Base-by-base conservation (phyloP, 768 basidiomycete species). In the Pisolithus orientalis region DNA sequence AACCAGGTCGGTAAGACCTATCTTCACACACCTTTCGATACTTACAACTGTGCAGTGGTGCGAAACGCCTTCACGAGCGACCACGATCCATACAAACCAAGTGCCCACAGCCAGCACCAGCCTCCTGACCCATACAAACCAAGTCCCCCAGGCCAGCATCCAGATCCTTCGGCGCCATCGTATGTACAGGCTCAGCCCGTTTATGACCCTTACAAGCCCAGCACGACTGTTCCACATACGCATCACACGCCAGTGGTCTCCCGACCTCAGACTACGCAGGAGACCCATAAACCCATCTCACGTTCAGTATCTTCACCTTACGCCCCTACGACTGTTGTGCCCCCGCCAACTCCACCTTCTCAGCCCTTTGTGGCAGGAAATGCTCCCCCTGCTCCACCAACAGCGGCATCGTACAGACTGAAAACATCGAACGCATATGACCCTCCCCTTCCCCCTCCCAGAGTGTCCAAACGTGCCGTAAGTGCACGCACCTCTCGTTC, bases 361-460 rank as follows among this genome's bases (percentile, higher is more conserved):
- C 42, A 43, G 28, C 66, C 61, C 46, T 49, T 61, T 49, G 38
- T 58, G 43, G 49, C 66, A 31, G 47, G 64, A 49, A 65, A 69
- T 27, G 60, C 67, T 39, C 53, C 49, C 2, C 61, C 73, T 28
- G 69, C 74, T 4, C 55, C 66, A 5, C 71, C 74, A 16, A 66
- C 75, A 3, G 67, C 76, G 2, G 64, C 75, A 28, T 60, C 83
- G n/a, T 80, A 72, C 53, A 76, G 86, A 47, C 84, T 84, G 24
- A 87, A 82, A 68, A 66, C 80, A 32, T 74, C 72, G 13, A 86
- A 88, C 57, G 87, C 87, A 1, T 90, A 88, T 59, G 87, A 90
- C 58, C 87, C 87, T 2, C 87, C 87, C 31, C 78, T 89, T 53
- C 80, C 80, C 38, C 74, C 82, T 1, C 66, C 72, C 16, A 77